phyloP scores from a whole-genome alignment of 2,329 filamentous ascomycete species.

The Fonsecaea erecta region DNA sequence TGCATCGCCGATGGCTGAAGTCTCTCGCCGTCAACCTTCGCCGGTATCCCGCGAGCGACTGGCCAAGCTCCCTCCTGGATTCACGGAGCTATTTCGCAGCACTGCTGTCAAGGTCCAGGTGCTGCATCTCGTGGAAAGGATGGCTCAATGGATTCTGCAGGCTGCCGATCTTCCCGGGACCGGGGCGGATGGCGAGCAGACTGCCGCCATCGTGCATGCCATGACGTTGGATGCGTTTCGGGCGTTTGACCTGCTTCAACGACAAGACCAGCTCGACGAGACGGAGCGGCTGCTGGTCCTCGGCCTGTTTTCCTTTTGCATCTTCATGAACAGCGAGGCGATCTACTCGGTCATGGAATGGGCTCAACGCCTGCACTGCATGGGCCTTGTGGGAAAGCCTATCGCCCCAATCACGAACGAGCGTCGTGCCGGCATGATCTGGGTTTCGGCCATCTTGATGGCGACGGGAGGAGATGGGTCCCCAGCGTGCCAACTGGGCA shows the following conservation, averaged over 20 bases:
- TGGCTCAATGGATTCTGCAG: conserved; percentile 8
- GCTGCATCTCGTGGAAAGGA: conserved; percentile 10
- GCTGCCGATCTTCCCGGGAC: background rate
- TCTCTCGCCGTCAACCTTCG: background rate
- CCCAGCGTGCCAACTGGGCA: conserved; percentile 16
- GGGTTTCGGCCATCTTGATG: conserved; percentile 13
- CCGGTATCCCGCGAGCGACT: background rate
- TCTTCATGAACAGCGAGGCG: conserved; percentile 13
- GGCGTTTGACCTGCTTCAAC: conserved; percentile 20
- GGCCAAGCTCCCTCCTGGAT: conserved; percentile 5
- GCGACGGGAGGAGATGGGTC: conserved; percentile 17
- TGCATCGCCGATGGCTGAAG: background rate
- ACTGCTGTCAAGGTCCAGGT: conserved; percentile 1
- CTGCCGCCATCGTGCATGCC: background rate
- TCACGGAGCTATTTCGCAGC: conserved; percentile 2
- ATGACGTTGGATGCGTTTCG: conserved; percentile 18
- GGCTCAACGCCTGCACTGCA: conserved; percentile 15
- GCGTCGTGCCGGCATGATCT: conserved; percentile 10
- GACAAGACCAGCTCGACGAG: conserved; percentile 7
- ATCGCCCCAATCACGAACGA: conserved; percentile 8
- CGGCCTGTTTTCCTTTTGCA: conserved; percentile 14
- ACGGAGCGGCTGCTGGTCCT: conserved; percentile 15
- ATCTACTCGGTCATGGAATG: conserved; percentile 19
- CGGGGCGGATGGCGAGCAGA: background rate
- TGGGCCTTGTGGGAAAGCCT: conserved; percentile 5